Evolutionary conservation across 208 protist genomes (phyloP).

Genomic region (Trypanosomatidae sp.): DNA sequence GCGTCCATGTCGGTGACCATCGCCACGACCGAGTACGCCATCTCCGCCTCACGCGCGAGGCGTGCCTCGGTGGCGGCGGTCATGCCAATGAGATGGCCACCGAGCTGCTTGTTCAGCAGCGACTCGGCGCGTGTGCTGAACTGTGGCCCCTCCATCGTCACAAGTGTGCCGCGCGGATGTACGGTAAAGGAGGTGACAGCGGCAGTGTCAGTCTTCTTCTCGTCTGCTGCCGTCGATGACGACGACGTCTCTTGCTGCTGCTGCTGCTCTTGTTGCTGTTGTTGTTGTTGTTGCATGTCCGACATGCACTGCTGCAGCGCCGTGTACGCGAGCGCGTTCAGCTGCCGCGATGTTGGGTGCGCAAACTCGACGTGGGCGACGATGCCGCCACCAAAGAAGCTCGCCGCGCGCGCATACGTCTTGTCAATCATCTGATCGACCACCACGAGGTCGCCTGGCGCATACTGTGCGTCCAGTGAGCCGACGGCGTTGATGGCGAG

Average conservation of each 20-base stretch:
- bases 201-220: not conserved
- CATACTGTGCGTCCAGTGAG: slow-evolving; percentile 53
- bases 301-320: slow-evolving; percentile 26
- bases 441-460: slow-evolving; percentile 78
- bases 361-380: slow-evolving; percentile 79
- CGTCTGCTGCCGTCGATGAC: not conserved
- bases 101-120: slow-evolving; percentile 53
- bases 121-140: slow-evolving; percentile 86
- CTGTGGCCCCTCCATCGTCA: slow-evolving; percentile 88
- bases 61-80: slow-evolving; percentile 82
- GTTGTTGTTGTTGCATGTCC: no score
- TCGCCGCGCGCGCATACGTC: slow-evolving; percentile 46
- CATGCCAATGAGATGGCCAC: slow-evolving; percentile 88
- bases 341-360: slow-evolving; percentile 45
- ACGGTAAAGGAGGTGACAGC: slow-evolving; percentile 14
- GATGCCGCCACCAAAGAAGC: slow-evolving; percentile 76
- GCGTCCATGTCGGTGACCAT: slow-evolving; percentile 93
- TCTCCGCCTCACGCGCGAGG: slow-evolving; percentile 87
- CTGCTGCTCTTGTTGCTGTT: slow-evolving; percentile 4
- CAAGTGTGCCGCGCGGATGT: slow-evolving; percentile 41
- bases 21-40: slow-evolving; percentile 70
- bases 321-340: slow-evolving; percentile 21
- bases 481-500: slow-evolving; percentile 82
- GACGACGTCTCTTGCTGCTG: not conserved
- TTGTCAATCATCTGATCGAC: slow-evolving; percentile 85